phyloP scores from a whole-genome alignment of 1,284 basidiomycete genomes.

The Singerocomus inundabilis region DNA sequence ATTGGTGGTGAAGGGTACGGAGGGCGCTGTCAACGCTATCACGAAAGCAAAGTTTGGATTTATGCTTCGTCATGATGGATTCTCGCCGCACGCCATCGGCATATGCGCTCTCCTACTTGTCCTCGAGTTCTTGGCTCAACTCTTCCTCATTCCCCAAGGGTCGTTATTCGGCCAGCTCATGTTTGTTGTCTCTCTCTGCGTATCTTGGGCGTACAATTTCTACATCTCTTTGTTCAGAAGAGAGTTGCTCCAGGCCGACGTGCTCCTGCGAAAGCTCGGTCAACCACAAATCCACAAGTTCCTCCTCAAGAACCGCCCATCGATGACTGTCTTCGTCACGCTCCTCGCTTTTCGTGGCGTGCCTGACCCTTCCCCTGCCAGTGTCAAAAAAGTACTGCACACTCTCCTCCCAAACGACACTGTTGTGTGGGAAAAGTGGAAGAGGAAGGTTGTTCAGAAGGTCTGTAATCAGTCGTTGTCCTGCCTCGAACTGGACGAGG shows the following conservation, averaged over 20 bases:
- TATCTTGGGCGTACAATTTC: conserved; percentile 32
- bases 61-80: conserved; percentile 4
- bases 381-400: conserved; percentile 13
- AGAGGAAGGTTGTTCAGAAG: conserved; percentile 13
- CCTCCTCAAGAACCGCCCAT: conserved; percentile 20
- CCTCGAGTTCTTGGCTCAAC: conserved; percentile 26
- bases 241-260: conserved; percentile 23
- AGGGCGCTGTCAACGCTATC: conserved; percentile 26
- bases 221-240: conserved; percentile 23
- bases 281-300: conserved; percentile 22
- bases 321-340: conserved; percentile 23
- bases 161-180: conserved; percentile 30
- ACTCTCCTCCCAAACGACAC: conserved; percentile 24
- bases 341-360: conserved; percentile 16
- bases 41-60: conserved; percentile 29
- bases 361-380: neutral
- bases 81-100: conserved; percentile 18
- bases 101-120: conserved; percentile 29
- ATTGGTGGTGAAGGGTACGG: conserved; percentile 24
- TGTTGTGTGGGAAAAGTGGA: conserved; percentile 24
- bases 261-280: conserved; percentile 21
- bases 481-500: conserved; percentile 2
- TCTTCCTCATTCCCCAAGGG: conserved; percentile 32
- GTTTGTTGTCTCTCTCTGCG: conserved; percentile 29
- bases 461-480: conserved; percentile 9